These are phyloP conservation scores for Diplogelasinospora grovesii DNA, from an alignment of 495 filamentous ascomycete genomes.

Conservation along the genomic window DNA sequence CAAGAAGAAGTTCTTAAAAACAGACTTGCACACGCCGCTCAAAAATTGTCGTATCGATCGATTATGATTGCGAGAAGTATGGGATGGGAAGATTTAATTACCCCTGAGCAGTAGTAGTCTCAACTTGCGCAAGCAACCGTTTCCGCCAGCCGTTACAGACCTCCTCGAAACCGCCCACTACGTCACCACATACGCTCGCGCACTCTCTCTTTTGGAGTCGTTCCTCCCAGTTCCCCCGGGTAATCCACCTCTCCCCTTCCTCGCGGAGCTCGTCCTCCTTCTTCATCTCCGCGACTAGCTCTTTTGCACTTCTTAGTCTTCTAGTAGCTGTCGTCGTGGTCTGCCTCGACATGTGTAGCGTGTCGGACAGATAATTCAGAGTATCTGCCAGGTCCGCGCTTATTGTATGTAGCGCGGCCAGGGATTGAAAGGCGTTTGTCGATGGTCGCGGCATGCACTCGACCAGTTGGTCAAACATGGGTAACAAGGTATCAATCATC, in stretches of 20 bases:
- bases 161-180: conserved; percentile 86
- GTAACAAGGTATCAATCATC: conserved; percentile 59
- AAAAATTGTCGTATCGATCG: too few species aligned
- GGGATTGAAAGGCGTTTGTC: conserved; percentile 47
- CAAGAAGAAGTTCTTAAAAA: too few species aligned
- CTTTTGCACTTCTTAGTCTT: conserved; percentile 64
- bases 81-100: too few species aligned
- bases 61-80: too few species aligned
- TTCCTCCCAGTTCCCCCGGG: conserved; percentile 72
- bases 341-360: conserved; percentile 89
- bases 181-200: conserved; percentile 69
- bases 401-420: conserved; percentile 54
- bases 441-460: conserved; percentile 51
- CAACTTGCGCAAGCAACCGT: conserved; percentile 43
- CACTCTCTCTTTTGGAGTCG: conserved; percentile 69
- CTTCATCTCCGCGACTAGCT: conserved; percentile 75
- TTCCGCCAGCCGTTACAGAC: conserved; percentile 59
- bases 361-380: conserved; percentile 81
- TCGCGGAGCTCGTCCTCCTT: conserved; percentile 76
- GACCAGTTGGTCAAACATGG: conserved; percentile 50
- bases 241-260: conserved; percentile 73
- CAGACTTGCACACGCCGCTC: too few species aligned
- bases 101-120: too few species aligned
- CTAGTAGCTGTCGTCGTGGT: conserved; percentile 72
- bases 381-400: conserved; percentile 73